Base-by-base conservation (phyloP, 129 eudicot species). In the Helianthus annuus region DNA sequence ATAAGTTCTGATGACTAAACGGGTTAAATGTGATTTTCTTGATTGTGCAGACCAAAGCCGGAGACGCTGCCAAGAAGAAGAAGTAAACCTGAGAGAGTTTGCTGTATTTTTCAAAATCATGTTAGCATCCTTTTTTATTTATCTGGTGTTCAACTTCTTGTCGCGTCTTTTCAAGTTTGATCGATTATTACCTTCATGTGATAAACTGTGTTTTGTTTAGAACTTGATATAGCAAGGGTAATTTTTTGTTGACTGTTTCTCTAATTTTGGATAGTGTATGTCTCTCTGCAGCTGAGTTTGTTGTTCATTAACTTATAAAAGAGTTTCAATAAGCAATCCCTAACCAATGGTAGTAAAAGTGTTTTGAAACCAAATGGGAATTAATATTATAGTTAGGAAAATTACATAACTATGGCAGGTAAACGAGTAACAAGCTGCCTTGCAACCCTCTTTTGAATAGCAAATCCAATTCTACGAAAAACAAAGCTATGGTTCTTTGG, bases 1-100 rank as follows among this genome's bases (percentile, higher is more conserved):
- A 6, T n/a, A 49, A 49, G 5, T 12, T 39, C 5, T 29, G 4
- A 58, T 55, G 22, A 54, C 59, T 15, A 57, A 57, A 57, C 10
- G 17, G 10, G 44, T 60, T 29, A 4, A 13, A 10, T 62, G 16
- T 32, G 7, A 29, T 48, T 39, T 69, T 36, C 1, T 69, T 71
- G 67, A 48, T 49, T 55, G 17, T 82, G 81, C 84, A 90, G 96
- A 82, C 87, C 40, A 90, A 89, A 77, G 96, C 96, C 4, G 96
- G 86, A 59, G 96, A 89, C 32, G 96, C 92, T 76, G 96, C 91
- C 66, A 89, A 88, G 87, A 88, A 85, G 90, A 90, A 90, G 91
- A 90, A 90, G 83, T 90, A 77, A 80, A 71, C 6, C 4, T 22
- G 39, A 57, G 61, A 68, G 15, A 40, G 39, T 58, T 57, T 29